Evolutionary conservation across 202 grass and related monocot species (phyloP).

Genomic region (Carex sylvatica): DNA sequence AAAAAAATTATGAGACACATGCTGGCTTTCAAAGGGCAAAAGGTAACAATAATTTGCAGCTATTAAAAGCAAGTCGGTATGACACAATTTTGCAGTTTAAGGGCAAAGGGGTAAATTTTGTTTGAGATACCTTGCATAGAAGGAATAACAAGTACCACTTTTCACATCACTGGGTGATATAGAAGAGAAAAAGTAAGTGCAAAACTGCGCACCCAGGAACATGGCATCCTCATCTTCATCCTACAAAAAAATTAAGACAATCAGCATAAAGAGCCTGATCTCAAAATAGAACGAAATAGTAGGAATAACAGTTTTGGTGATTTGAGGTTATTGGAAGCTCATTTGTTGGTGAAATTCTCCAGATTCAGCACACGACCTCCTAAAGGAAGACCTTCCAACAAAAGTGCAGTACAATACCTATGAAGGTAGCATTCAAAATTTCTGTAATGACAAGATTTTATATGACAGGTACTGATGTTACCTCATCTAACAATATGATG

Average conservation of each 20-base stretch:
- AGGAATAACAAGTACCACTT: conserved; percentile 64
- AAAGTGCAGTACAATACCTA: neutral
- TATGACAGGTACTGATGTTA: conserved; percentile 29
- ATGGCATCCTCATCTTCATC: conserved; percentile 93
- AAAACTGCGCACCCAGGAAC: conserved; percentile 87
- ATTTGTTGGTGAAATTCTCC: neutral
- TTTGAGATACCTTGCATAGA: conserved; percentile 76
- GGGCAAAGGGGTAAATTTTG: neutral
- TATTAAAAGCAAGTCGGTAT: neutral
- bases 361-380: neutral
- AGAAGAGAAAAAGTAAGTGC: conserved; percentile 85
- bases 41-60: conserved; percentile 7
- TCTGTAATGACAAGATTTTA: neutral
- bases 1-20: neutral
- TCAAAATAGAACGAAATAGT: neutral
- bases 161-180: conserved; percentile 47
- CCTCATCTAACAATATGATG: conserved; percentile 88
- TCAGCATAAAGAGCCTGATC: neutral
- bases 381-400: neutral
- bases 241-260: conserved; percentile 35
- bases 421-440: neutral
- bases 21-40: neutral
- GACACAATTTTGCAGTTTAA: neutral
- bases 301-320: neutral
- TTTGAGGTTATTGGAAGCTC: conserved; percentile 3